Conservation (phyloP, 495 filamentous ascomycete genomes). For the Aspergillus saccharolyticus region DNA sequence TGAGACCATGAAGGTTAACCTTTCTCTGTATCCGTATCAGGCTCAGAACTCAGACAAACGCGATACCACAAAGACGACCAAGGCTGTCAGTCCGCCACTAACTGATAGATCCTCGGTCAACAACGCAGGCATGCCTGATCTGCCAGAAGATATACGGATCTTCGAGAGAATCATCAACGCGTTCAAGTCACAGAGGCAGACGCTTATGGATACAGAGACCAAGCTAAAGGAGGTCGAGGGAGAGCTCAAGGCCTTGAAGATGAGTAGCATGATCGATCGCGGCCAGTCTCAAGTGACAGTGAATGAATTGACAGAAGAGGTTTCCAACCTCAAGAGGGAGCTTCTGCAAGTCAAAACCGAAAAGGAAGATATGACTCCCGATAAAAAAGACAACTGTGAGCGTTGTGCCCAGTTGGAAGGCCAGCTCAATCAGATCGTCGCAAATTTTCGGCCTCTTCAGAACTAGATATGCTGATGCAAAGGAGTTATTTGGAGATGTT, state of each 20-base stretch:
- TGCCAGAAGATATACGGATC: neutral
- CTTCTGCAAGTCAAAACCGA: neutral
- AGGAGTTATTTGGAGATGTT: neutral
- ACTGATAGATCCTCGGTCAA: neutral
- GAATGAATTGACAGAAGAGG: neutral
- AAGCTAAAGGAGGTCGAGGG: neutral
- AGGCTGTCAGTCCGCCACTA: neutral
- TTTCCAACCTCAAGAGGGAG: neutral
- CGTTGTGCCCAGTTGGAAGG: neutral
- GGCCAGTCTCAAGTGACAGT: neutral
- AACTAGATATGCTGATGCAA: no score
- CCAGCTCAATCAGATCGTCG: neutral
- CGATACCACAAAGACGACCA: neutral
- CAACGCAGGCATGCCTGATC: neutral
- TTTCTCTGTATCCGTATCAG: neutral
- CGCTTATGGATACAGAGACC: neutral
- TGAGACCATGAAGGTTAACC: neutral
- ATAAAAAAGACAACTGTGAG: neutral
- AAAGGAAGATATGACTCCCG: neutral
- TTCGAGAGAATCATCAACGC: neutral
- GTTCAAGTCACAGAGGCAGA: neutral
- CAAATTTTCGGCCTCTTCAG: no score
- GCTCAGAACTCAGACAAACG: neutral
- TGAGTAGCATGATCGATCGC: neutral
- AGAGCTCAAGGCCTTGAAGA: neutral